Conservation (phyloP, 2,329 filamentous ascomycete genomes). For the Fusarium sp. region DNA sequence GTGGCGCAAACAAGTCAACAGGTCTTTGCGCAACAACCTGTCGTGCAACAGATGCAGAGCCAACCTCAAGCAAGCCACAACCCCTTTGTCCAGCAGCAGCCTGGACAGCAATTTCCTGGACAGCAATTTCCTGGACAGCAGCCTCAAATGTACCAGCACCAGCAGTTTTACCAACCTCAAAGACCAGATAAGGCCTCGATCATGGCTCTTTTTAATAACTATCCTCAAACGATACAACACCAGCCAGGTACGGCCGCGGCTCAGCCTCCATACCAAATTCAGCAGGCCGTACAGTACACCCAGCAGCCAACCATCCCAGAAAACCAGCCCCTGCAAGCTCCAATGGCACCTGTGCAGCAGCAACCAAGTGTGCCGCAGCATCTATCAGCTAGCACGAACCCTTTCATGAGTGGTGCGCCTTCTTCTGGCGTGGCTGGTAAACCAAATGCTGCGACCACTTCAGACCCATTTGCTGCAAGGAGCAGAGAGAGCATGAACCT, state of each 20-base stretch:
- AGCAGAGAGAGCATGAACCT: constrained; percentile 78
- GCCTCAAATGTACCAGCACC: constrained; percentile 41
- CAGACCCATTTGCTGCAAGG: constrained; percentile 55
- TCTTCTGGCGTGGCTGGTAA: constrained; percentile 36
- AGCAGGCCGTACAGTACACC: constrained; percentile 26
- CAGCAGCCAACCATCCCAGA: constrained; percentile 44
- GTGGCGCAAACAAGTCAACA: constrained; percentile 41
- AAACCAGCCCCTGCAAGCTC: constrained; percentile 39
- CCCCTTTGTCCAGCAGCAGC: constrained; percentile 41
- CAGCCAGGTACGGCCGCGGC: constrained; percentile 45
- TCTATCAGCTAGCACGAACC: constrained; percentile 62
- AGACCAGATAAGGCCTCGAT: constrained; percentile 77
- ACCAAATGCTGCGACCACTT: constrained; percentile 32
- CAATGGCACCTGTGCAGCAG: constrained; percentile 37
- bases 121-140: constrained; percentile 30
- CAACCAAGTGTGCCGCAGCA: constrained; percentile 47
- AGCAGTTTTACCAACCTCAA: constrained; percentile 53
- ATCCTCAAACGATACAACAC: constrained; percentile 61
- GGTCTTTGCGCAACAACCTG: constrained; percentile 40
- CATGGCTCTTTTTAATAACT: constrained; percentile 76
- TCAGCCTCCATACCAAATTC: constrained; percentile 25
- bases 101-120: constrained; percentile 17
- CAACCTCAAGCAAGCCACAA: constrained; percentile 35
- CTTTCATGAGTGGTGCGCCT: constrained; percentile 57
- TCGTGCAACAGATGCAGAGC: constrained; percentile 25